Base-by-base conservation (phyloP, 805 yeast species). In the Schwanniomyces yamadae region DNA sequence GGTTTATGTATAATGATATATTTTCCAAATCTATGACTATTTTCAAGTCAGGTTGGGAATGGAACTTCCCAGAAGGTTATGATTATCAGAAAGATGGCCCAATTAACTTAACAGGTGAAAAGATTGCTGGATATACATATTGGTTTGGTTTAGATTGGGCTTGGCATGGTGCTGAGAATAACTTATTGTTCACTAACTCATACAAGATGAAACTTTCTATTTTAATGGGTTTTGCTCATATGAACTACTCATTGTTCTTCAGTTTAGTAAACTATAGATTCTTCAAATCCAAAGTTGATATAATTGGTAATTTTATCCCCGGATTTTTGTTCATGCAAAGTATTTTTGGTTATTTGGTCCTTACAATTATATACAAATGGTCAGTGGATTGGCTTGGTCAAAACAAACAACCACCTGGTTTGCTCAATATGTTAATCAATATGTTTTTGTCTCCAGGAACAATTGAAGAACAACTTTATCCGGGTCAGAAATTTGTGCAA, bases 131-230 rank as follows among this genome's bases (percentile, higher is more conserved):
- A 3, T 80, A 80, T 18, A 71, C 72, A 7, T 82, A 82, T 48
- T 64, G 77, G 18, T 59, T 80, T 38, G 90, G 90, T 39, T 56
- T 82, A 33, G 90, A 83, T 60, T 75, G 78, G 59, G 78, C 76
- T 11, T 83, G 90, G 90, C 90, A 83, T 54, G 88, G 88, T n/a
- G 63, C 88, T 21, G 90, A 83, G 41, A 83, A 82, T 52, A 80
- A 77, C 21, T 62, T 83, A 37, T 57, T 83, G 33, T 83, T 83
- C 55, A 67, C 84, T 20, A 83, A 83, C 54, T 82, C 89, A 0
- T 82, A 80, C 59, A 83, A 83, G 57, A 83, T 83, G 90, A 83
- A 83, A 48, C 60, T 83, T 39, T 82, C 89, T 1, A 78, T 83
- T 41, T 63, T 83, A 39, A 80, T 83, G 84, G 90, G 90, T 17